Evolutionary conservation across 2,329 filamentous ascomycete genomes (phyloP), one percentile per base, ranked within the genome.

Genomic region (Sclerotinia subarctica): DNA sequence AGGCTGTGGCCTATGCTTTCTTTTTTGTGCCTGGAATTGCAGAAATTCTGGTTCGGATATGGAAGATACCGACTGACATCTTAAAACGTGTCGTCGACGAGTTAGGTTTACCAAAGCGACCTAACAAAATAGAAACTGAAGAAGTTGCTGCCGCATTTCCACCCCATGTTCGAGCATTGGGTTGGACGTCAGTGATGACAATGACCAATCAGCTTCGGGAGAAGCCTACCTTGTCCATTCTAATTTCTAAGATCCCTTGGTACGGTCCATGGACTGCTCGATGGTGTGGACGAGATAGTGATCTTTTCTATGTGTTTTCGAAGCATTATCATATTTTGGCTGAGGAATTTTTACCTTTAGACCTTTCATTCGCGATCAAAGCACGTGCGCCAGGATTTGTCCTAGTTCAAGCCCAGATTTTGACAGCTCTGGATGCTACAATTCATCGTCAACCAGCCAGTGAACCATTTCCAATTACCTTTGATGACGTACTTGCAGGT

Each of bases 261-360:
- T 84, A 87, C 74, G 88, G 88, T 5, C 84, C 85, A 4, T 92
- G 90, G 90, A 79, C 85, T n/a, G 84, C 86, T 62, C 82, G 89
- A 69, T 92, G 90, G 90, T 86, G 83, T 71, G 90, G 90, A n/a
- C 84, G 86, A 38, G 89, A 92, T 73, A 91, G 88, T 62, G 90
- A 92, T 77, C 80, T 92, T 56, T 90, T 92, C 74, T 92, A 89
- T 76, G 87, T 90, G 35, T 92, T 92, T 75, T 82, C 85, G 69
- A 92, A 91, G 76, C 85, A 90, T 75, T 90, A 88, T 74, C 88
- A 91, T 74, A 84, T 90, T 26, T 79, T 92, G 15, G 82, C 86
- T 32, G 84, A 86, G 29, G 88, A 90, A 62, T 83, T 84, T 69
- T 72, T 86, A 57, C 81, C 83, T 13, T 11, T 81, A 77, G 82